phyloP scores from a whole-genome alignment of 2,329 filamentous ascomycete genomes.

The Sphaerulina vaccinii region DNA sequence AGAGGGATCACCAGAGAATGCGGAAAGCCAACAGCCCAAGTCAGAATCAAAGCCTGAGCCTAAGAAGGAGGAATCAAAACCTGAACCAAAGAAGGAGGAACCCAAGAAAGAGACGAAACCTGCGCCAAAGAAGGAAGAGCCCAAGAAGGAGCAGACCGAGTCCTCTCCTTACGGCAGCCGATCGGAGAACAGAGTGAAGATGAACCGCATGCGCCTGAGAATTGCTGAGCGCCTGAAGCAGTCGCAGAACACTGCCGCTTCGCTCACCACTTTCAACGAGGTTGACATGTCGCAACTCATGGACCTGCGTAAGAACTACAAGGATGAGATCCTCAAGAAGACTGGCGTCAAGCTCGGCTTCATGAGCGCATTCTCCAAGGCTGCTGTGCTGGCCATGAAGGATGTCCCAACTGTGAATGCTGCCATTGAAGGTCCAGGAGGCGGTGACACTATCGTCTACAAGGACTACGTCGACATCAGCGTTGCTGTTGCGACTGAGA shows the following conservation, averaged over 20 bases:
- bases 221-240: conserved; percentile 98
- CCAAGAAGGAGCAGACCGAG: conserved; percentile 42
- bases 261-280: conserved; percentile 97
- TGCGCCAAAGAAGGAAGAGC: conserved; percentile 39
- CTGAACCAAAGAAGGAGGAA: conserved; percentile 44
- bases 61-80: conserved; percentile 44
- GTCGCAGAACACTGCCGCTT: conserved; percentile 96
- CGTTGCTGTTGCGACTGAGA: conserved; percentile 94
- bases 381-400: conserved; percentile 86
- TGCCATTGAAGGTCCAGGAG: conserved; percentile 91
- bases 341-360: conserved; percentile 98
- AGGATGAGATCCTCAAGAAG: conserved; percentile 94
- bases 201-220: conserved; percentile 98
- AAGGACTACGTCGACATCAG: conserved; percentile 97
- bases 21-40: conserved; percentile 46
- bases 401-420: conserved; percentile 95
- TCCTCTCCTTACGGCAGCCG: conserved; percentile 63
- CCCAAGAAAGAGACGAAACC: conserved; percentile 37
- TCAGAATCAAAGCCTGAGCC: conserved; percentile 44
- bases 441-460: conserved; percentile 97
- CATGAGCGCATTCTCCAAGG: conserved; percentile 96
- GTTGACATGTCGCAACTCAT: conserved; percentile 98
- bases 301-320: conserved; percentile 96
- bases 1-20: conserved; percentile 36
- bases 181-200: conserved; percentile 93